These are phyloP conservation scores for Rosa chinensis DNA, from an alignment of 306 rosid genomes.

Conservation along the genomic window DNA sequence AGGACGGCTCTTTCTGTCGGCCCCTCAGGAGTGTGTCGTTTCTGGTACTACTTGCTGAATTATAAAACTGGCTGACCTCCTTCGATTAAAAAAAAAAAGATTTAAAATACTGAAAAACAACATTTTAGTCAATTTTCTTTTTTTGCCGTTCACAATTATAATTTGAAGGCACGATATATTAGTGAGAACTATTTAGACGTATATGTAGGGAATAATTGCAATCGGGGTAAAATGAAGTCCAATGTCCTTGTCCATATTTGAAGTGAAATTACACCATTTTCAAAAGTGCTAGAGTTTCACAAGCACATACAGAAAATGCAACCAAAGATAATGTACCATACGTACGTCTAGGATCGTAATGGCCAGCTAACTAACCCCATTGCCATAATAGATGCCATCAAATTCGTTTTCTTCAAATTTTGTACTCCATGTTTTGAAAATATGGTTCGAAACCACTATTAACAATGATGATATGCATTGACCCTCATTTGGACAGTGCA, in stretches of 20 bases:
- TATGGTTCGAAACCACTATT: neutral
- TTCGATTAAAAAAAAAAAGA: no score
- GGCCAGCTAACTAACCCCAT: neutral
- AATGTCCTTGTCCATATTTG: neutral
- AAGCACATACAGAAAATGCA: neutral
- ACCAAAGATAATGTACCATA: neutral
- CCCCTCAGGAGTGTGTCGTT: no score
- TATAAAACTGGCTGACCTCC: no score
- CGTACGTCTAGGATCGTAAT: neutral
- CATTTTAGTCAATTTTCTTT: neutral
- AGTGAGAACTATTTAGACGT: no score
- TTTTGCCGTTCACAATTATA: no score
- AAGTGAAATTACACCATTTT: neutral
- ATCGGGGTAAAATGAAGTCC: neutral
- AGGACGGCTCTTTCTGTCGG: no score
- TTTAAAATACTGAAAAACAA: no score
- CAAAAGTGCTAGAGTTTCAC: neutral
- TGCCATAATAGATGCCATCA: neutral
- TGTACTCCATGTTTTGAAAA: constrained; percentile 3
- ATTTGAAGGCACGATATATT: no score
- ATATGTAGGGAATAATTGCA: no score
- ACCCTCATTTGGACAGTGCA: neutral
- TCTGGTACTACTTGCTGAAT: no score
- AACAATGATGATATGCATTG: constrained; percentile 5
- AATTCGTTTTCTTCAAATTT: neutral